phyloP scores from a whole-genome alignment of 1,139 yeast genomes.

The Candida mesenterica region DNA sequence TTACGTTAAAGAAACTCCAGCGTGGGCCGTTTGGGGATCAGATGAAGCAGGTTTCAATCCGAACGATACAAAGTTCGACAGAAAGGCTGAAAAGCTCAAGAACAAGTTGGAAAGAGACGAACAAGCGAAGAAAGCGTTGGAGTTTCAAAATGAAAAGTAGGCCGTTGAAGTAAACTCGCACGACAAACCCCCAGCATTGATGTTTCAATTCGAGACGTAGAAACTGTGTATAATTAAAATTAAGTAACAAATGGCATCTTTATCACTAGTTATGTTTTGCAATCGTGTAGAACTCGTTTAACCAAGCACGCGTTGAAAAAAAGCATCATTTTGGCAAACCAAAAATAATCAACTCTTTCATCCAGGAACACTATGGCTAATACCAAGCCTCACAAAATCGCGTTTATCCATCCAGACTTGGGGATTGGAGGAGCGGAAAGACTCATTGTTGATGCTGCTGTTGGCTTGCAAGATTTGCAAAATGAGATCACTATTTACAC shows the following conservation, averaged over 20 bases:
- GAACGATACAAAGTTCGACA: slow-evolving; percentile 65
- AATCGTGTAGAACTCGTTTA: too few species aligned
- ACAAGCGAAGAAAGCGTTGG: slow-evolving; percentile 10
- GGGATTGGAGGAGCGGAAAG: slow-evolving; percentile 98
- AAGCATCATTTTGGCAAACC: too few species aligned
- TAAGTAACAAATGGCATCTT: too few species aligned
- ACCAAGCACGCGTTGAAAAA: too few species aligned
- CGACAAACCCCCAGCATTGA: too few species aligned
- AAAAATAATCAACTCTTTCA: neutral
- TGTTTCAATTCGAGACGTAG: too few species aligned
- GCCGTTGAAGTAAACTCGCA: too few species aligned
- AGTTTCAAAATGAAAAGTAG: neutral
- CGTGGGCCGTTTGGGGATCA: slow-evolving; percentile 90
- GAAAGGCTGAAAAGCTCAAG: slow-evolving; percentile 63
- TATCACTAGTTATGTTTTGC: too few species aligned
- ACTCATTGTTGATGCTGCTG: slow-evolving; percentile 90
- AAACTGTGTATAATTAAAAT: too few species aligned
- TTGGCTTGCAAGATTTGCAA: slow-evolving; percentile 72
- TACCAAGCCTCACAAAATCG: slow-evolving; percentile 36
- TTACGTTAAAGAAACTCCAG: slow-evolving; percentile 77
- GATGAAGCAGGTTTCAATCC: slow-evolving; percentile 89
- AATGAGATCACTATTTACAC: slow-evolving; percentile 73
- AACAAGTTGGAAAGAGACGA: slow-evolving; percentile 42
- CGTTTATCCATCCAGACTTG: slow-evolving; percentile 92
- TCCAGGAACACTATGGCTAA: neutral